phyloP scores from a whole-genome alignment of 768 basidiomycete species.

The Trametes cubensis region DNA sequence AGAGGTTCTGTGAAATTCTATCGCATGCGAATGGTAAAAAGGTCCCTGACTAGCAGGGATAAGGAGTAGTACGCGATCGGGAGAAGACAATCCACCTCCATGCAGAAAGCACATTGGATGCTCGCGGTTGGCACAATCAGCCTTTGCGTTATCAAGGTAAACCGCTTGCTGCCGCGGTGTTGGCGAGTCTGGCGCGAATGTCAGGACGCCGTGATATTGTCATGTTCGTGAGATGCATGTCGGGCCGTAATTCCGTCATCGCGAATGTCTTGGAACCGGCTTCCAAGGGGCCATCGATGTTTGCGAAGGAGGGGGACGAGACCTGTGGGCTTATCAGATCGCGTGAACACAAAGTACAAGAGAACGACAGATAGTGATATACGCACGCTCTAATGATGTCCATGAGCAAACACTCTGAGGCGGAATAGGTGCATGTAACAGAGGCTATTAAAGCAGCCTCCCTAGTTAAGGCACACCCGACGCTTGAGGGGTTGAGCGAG shows the following conservation, averaged over 20 bases:
- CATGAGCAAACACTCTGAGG: no score
- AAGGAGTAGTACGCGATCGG: constrained; percentile 3
- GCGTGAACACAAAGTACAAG: background rate
- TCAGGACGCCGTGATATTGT: background rate
- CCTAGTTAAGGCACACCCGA: no score
- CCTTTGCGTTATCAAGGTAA: background rate
- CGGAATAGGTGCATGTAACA: no score
- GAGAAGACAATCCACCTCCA: constrained; percentile 1
- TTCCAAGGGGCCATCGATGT: constrained; percentile 12
- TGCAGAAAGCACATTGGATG: background rate
- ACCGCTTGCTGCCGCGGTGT: background rate
- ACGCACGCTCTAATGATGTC: background rate
- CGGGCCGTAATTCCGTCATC: constrained; percentile 16
- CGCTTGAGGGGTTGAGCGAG: no score
- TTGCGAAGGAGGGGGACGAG: background rate
- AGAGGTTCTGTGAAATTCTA: constrained; percentile 1
- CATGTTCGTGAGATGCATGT: background rate
- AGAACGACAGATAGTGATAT: background rate
- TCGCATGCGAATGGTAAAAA: background rate
- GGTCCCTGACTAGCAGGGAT: background rate
- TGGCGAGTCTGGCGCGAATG: background rate
- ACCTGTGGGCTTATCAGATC: constrained; percentile 12
- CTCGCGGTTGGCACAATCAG: background rate
- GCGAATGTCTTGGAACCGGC: constrained; percentile 1
- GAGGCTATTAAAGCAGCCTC: no score